Conservation (phyloP, 768 basidiomycete species). For the Pleurotus tuoliensis region DNA sequence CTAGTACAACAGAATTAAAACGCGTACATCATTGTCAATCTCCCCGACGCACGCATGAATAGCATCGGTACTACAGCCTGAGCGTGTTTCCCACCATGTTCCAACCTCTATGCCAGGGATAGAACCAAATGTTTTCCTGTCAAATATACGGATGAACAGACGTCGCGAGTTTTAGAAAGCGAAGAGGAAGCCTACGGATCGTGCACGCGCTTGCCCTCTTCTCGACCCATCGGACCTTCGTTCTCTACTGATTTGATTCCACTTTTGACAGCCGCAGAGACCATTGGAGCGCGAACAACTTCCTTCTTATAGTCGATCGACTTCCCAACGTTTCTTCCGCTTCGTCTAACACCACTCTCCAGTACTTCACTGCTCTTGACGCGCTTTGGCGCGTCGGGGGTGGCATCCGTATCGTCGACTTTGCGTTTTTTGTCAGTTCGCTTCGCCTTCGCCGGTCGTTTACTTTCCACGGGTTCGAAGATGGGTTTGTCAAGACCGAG, state of each 20-base stretch:
- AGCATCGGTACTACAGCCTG: slow-evolving; percentile 68
- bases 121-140: slow-evolving; percentile 71
- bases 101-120: slow-evolving; percentile 81
- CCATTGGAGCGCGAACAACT: slow-evolving; percentile 23
- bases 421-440: slow-evolving; percentile 38
- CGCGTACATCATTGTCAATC: not conserved
- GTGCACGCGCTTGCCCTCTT: slow-evolving; percentile 31
- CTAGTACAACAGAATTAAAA: slow-evolving; percentile 30
- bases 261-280: slow-evolving; percentile 33
- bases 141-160: not conserved
- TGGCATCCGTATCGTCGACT: slow-evolving; percentile 17
- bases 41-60: slow-evolving; percentile 71
- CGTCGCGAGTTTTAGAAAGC: not conserved
- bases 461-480: slow-evolving; percentile 44
- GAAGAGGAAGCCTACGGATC: slow-evolving; percentile 45
- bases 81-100: slow-evolving; percentile 77
- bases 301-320: slow-evolving; percentile 51
- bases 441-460: slow-evolving; percentile 18
- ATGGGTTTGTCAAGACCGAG: slow-evolving; percentile 45
- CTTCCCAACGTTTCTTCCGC: slow-evolving; percentile 61
- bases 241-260: slow-evolving; percentile 33
- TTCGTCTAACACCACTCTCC: slow-evolving; percentile 48
- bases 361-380: slow-evolving; percentile 18
- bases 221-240: slow-evolving; percentile 32
- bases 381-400: slow-evolving; percentile 27